phyloP scores from a whole-genome alignment of 805 yeast genomes.

The Candida coleopterorum region DNA sequence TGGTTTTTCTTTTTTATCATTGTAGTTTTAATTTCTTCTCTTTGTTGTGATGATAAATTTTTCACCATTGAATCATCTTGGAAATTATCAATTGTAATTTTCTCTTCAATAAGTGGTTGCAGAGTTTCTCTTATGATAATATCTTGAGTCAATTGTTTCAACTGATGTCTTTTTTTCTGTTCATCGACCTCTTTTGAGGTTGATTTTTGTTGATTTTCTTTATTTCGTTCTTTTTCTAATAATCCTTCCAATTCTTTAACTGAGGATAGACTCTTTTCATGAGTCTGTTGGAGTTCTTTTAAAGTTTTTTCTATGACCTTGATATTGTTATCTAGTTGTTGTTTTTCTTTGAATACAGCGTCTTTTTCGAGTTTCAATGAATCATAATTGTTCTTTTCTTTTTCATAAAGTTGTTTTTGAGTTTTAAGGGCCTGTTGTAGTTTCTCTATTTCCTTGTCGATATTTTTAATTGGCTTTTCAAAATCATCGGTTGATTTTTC shows the following conservation, averaged over 20 bases:
- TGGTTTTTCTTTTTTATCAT: constrained; percentile 12
- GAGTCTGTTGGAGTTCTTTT: constrained; percentile 1
- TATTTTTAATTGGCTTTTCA: constrained; percentile 4
- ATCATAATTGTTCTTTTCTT: background rate
- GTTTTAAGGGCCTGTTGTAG: background rate
- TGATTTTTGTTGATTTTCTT: constrained; percentile 2
- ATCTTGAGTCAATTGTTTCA: constrained; percentile 17
- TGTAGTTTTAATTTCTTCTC: constrained; percentile 9
- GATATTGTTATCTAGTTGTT: background rate
- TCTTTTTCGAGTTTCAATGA: background rate
- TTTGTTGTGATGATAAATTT: constrained; percentile 4
- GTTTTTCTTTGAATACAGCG: background rate
- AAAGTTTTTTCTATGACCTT: constrained; percentile 1
- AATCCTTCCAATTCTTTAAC: constrained; percentile 9
- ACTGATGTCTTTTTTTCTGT: constrained; percentile 14
- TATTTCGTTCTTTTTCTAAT: constrained; percentile 8
- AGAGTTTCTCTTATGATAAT: constrained; percentile 12
- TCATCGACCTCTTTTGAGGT: constrained; percentile 6
- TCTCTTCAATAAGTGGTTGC: constrained; percentile 6
- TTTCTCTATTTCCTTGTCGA: background rate
- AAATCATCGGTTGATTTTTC: background rate
- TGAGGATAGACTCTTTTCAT: constrained; percentile 4
- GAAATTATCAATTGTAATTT: background rate
- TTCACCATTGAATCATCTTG: background rate
- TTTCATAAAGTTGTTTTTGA: background rate